Percentiles rank a stretch among this genome's conserved stretches.
Evolutionary conservation across 352 stramenopile species (phyloP).

Genomic region (Salisapilia sapeloensis): DNA sequence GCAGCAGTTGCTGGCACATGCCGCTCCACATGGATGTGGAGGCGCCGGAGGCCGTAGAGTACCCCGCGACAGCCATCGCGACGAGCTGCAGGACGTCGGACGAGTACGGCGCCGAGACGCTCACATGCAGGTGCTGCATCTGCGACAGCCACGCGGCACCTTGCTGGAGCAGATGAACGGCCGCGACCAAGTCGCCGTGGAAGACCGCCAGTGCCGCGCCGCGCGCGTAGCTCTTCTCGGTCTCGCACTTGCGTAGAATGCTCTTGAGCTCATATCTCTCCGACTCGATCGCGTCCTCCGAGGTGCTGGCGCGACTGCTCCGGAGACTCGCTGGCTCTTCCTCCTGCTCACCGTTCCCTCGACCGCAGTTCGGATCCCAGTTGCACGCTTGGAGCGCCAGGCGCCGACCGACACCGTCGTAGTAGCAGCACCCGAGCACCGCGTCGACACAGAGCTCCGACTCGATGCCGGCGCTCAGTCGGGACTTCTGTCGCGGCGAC

Average conservation of each 20-base stretch:
- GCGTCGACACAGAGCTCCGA: conserved; percentile 43
- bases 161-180: conserved; percentile 51
- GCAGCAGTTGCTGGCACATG: conserved; percentile 67
- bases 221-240: conserved; percentile 42
- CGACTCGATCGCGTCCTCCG: too few relatives aligned
- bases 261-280: conserved; percentile 32
- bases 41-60: conserved; percentile 27
- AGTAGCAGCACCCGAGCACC: conserved; percentile 49
- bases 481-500: conserved; percentile 3
- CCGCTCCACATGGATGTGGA: conserved; percentile 43
- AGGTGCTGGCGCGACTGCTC: conserved; percentile 23
- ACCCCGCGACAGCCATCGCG: conserved; percentile 75
- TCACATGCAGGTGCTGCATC: conserved; percentile 18
- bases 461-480: conserved; percentile 6
- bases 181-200: conserved; percentile 55
- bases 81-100: conserved; percentile 76
- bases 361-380: conserved; percentile 63
- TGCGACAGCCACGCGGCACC: conserved; percentile 47
- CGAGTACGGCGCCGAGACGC: conserved; percentile 15
- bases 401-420: conserved; percentile 50
- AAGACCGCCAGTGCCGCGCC: conserved; percentile 67
- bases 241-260: conserved; percentile 40
- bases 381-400: conserved; percentile 61
- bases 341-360: conserved; percentile 30
- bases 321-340: conserved; percentile 31